Base-by-base conservation (phyloP, 176 grass and related monocot genomes). In the Pontederia crassipes region DNA sequence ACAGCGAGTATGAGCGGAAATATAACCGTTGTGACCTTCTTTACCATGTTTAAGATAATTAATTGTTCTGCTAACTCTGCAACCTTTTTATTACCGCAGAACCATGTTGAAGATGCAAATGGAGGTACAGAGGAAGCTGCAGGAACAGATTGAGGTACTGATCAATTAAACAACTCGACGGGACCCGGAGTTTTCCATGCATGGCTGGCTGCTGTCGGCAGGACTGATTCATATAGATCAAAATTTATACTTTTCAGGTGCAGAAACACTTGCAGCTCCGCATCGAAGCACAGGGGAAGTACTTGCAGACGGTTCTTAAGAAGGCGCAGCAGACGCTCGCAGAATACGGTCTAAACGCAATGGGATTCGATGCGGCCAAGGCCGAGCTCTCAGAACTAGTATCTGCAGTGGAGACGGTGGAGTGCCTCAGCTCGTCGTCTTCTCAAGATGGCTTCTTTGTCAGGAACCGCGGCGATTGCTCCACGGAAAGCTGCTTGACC, bases 261-360 rank as follows among this genome's bases (percentile, higher is more conserved):
- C 83, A 96, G 79, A 84, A 58, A n/a, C 91, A 90, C 52, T 78
- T 96, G 78, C 91, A 96, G 68, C 70, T 84, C 56, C 83, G 91
- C 54, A 90, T 96, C 28, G 91, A 96, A 78, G 86, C 91, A n/a
- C 91, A 96, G 56, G 86, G 83, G 27, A 84, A 83, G 81, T 96
- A 96, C 69, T 75, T 96, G 66, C 80, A 96, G 55, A 82, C 83
- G 11, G 82, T 96, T 59, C 62, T 96, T 18, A 85, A 46, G 61
- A 81, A 77, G 32, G 86, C 91, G 45, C 72, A 87, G 57, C 77
- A 85, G 48, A 72, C 72, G 49, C 80, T 90, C 18, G 70, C 75
- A 47, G 78, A 71, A 58, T 72, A 77, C 50, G 50, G 10, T 61
- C 13, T 11, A 18, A 78, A 58, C 49, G 76, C 68, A 14, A 48